These are phyloP conservation scores for Fusarium newnesense DNA, from an alignment of 2,329 filamentous ascomycete genomes.

Conservation along the genomic window DNA sequence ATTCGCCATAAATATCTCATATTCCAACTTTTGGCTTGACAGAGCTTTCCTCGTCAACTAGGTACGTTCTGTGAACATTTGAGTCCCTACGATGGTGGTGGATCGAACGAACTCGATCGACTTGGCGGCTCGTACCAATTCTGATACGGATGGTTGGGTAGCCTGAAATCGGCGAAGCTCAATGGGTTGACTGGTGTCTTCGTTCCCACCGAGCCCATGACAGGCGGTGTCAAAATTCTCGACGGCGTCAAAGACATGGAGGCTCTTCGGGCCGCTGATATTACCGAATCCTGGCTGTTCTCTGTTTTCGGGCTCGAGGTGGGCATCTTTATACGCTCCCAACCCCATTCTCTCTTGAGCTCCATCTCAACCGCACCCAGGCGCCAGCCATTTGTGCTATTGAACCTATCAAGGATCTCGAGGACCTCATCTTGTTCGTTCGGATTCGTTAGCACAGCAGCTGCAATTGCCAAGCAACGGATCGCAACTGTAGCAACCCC, in stretches of 20 bases:
- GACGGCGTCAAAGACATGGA: conserved; percentile 22
- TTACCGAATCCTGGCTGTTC: conserved; percentile 14
- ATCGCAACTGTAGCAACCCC: conserved; percentile 83
- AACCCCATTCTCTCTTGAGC: conserved; percentile 82
- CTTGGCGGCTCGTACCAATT: conserved; percentile 82
- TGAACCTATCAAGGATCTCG: conserved; percentile 78
- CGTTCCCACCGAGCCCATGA: conserved; percentile 43
- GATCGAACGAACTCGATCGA: conserved; percentile 42
- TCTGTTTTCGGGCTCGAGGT: conserved; percentile 11
- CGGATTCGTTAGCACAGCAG: conserved; percentile 73
- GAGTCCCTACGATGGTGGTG: conserved; percentile 14
- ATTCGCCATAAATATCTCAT: conserved; percentile 1
- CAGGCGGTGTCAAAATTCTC: conserved; percentile 42
- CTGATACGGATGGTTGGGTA: conserved; percentile 84
- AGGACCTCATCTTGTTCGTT: conserved; percentile 85
- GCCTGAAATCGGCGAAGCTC: conserved; percentile 78
- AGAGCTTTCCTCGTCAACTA: neutral
- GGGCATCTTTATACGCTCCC: conserved; percentile 52
- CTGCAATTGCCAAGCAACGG: conserved; percentile 81
- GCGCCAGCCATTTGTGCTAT: conserved; percentile 81
- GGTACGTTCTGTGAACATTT: neutral
- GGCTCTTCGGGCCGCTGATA: conserved; percentile 2
- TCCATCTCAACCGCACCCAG: conserved; percentile 77
- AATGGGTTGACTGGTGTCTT: conserved; percentile 72
- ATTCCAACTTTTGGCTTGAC: neutral